Evolutionary conservation across 371 early-diverging fungal genomes (phyloP).

Genomic region (Dichotomocladium elegans): DNA sequence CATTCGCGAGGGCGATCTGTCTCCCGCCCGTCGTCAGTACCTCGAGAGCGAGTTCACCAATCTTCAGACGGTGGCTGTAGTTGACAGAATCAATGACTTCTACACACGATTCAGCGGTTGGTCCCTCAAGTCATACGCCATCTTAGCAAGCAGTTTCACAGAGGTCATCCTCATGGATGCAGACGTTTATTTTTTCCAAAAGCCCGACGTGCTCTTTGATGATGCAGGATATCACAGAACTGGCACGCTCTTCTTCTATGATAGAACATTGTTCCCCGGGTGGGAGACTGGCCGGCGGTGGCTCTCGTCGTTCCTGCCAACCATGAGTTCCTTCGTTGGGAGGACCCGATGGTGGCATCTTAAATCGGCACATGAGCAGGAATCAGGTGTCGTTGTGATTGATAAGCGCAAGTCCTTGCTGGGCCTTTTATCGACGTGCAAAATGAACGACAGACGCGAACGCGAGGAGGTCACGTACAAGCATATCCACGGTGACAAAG

Average conservation of each 20-base stretch:
- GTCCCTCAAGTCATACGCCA: slow-evolving; percentile 63
- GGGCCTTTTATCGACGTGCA: slow-evolving; percentile 54
- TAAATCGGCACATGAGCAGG: slow-evolving; percentile 53
- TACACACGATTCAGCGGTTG: slow-evolving; percentile 53
- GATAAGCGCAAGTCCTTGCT: slow-evolving; percentile 49
- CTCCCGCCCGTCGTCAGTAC: slow-evolving; percentile 25
- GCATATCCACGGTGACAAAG: slow-evolving; percentile 55
- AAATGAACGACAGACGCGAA: slow-evolving; percentile 52
- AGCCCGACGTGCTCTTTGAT: slow-evolving; percentile 56
- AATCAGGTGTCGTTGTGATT: slow-evolving; percentile 62
- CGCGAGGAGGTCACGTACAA: slow-evolving; percentile 44
- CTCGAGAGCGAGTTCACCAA: slow-evolving; percentile 36
- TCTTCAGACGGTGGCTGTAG: slow-evolving; percentile 49
- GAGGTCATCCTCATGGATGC: slow-evolving; percentile 74
- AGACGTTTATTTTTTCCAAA: slow-evolving; percentile 65
- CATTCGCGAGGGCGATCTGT: slow-evolving; percentile 55
- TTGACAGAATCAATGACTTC: slow-evolving; percentile 39
- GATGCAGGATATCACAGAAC: slow-evolving; percentile 52
- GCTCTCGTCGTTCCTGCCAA: slow-evolving; percentile 45
- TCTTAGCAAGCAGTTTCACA: slow-evolving; percentile 61
- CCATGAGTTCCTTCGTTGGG: slow-evolving; percentile 33
- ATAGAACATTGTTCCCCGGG: slow-evolving; percentile 49
- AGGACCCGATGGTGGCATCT: slow-evolving; percentile 45
- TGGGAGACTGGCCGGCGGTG: slow-evolving; percentile 33
- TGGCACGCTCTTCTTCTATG: slow-evolving; percentile 63